Evolutionary conservation across 2,329 filamentous ascomycete genomes (phyloP), one percentile per base, ranked within the genome.

Genomic region (Sporothrix pallida): DNA sequence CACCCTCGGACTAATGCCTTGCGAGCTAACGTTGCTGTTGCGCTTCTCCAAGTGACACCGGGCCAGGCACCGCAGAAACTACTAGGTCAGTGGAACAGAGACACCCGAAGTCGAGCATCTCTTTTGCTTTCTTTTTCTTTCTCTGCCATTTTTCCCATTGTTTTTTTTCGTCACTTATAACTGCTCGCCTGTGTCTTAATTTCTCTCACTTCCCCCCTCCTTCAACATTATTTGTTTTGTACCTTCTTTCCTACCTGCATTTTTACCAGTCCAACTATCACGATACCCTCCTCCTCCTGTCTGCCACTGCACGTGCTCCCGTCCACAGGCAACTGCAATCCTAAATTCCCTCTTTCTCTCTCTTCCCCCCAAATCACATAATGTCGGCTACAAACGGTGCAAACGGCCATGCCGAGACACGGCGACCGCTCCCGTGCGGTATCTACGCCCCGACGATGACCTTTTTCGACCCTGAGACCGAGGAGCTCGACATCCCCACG

Each of bases 371-470:
- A 17, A 37, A 17, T 23, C 58, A 6, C 52, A 67, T 17, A 74
- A 84, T 84, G 83, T 80, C 80, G 75, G 78, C 77, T 73, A 72
- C 79, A 58, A 81, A 82, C 76, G 80, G 81, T 74, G 79, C 79
- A 67, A 81, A 82, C 76, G 80, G 81, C 74, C 80, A 81, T 77
- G 76, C 80, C 74, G 80, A 82, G 76, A 76, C 82, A 20, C 83
- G 84, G 75, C 84, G 87, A 74, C 86, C 91, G 76, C 88, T 97
- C 72, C 91, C 92, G 62, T 91, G 91, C 79, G 93, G 93, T 81
- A 94, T 96, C 81, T 97, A 96, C 82, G 92, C 92, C 75, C 94
- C 94, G 37, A 95, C 92, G 75, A 93, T 96, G 90, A 97, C 93
- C 79, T 97, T 97, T 82, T 97, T 97, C 85, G 86, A 95, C 83